Percentiles rank a stretch among this genome's conserved stretches.
phyloP scores from a whole-genome alignment of 1,139 yeast genomes.

The Taphrina confusa region DNA sequence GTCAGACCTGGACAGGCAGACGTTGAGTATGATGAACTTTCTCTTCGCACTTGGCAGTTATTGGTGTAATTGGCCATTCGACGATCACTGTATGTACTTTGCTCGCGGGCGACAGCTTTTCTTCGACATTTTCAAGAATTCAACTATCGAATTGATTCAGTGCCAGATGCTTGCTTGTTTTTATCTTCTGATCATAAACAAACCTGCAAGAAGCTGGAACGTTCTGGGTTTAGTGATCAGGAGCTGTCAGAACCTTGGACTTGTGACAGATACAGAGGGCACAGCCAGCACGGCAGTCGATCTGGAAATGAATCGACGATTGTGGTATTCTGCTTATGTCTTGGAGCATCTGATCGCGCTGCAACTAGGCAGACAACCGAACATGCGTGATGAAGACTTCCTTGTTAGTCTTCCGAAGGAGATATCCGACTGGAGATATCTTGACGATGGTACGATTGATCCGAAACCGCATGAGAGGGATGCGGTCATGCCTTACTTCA shows the following conservation, averaged over 20 bases:
- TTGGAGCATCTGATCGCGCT: slow-evolving; percentile 38
- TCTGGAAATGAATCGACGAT: slow-evolving; percentile 37
- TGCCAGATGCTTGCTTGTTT: slow-evolving; percentile 39
- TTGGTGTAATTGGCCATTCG: slow-evolving; percentile 34
- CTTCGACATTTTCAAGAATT: slow-evolving; percentile 38
- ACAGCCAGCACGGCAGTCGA: slow-evolving; percentile 37
- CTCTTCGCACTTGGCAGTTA: slow-evolving; percentile 37
- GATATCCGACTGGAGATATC: slow-evolving; percentile 37
- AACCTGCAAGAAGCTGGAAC: slow-evolving; percentile 36
- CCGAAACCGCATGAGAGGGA: slow-evolving; percentile 23
- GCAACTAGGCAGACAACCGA: slow-evolving; percentile 39
- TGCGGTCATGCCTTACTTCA: slow-evolving; percentile 34
- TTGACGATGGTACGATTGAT: slow-evolving; percentile 25
- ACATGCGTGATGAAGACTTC: slow-evolving; percentile 36
- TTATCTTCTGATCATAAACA: slow-evolving; percentile 38
- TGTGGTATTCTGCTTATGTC: slow-evolving; percentile 39
- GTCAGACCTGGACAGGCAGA: slow-evolving; percentile 36
- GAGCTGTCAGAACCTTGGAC: slow-evolving; percentile 38
- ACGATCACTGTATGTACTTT: slow-evolving; percentile 39
- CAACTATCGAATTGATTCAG: slow-evolving; percentile 39
- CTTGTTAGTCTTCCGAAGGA: slow-evolving; percentile 39
- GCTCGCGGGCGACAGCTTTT: slow-evolving; percentile 38
- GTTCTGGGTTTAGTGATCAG: slow-evolving; percentile 39
- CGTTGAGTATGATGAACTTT: slow-evolving; percentile 38
- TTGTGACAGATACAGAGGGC: slow-evolving; percentile 35